Base-by-base conservation (phyloP, 495 filamentous ascomycete species). In the Neurospora hispaniola region DNA sequence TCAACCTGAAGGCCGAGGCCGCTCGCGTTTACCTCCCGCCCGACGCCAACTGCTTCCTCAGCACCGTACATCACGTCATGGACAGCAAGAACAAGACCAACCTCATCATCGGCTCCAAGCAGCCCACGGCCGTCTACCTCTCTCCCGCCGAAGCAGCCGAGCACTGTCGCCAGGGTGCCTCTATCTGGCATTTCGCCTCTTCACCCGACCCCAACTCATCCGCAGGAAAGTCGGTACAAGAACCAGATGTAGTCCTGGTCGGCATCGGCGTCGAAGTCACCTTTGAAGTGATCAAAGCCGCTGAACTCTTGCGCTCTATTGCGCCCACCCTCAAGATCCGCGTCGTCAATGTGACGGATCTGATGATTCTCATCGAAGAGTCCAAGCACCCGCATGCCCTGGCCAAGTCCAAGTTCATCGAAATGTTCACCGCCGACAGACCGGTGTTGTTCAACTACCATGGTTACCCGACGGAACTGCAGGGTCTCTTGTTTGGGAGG, bases 61-160 rank as follows among this genome's bases (percentile, higher is more conserved):
- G 85, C 8, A 92, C 90, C 0, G 71, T 93, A 1, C 81, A 87
- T 35, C 90, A 92, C 78, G 91, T 89, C 79, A 81, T 93, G 35
- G 79, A 84, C 23, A 92, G 88, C 2, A 87, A 84, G 74, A 90
- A 90, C 77, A 90, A 92, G 73, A 84, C 91, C 74, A 93, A 93
- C 79, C 84, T 93, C 16, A 89, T 92, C 85, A 90, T 93, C 48
- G 90, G 90, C 70, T 89, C 89, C 54, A 94, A 94, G 77, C 90
- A 92, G 78, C 89, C 89, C 2, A 89, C 88, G 0, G 88, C 89
- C 0, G 89, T 91, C 27, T 92, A 89, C 78, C 85, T 93, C n/a
- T 86, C 81, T 7, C 77, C 87, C 0, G 84, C 88, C 31, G 90
- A 92, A 81, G 91, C 91, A 31, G 89, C 88, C 42, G 83, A 77